A percentile compares a stretch with the other conserved stretches of the same genome.
These are phyloP conservation scores for Millerozyma miso DNA, from an alignment of 805 yeast genomes.

Conservation along the genomic window DNA sequence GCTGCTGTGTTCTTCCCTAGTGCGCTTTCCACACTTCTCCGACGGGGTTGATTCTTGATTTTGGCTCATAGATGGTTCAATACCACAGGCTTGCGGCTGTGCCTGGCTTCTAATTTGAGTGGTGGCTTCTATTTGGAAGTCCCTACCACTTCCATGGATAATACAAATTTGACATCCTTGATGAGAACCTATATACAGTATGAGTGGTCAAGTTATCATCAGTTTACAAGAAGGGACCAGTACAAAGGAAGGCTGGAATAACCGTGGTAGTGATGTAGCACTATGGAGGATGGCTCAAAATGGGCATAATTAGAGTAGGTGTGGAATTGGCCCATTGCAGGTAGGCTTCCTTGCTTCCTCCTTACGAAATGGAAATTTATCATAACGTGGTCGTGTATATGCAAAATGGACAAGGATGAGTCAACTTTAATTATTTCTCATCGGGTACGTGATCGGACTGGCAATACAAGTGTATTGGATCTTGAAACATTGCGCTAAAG, in stretches of 20 bases:
- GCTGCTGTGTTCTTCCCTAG: conserved; percentile 8
- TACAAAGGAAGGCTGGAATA: too few relatives aligned
- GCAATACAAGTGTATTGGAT: not conserved
- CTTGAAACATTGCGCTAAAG: not conserved
- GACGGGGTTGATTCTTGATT: not conserved
- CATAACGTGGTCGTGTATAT: too few relatives aligned
- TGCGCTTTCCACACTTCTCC: not conserved
- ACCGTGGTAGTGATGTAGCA: too few relatives aligned
- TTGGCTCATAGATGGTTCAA: conserved; percentile 3
- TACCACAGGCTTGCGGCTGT: not conserved
- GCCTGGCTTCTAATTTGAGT: not conserved
- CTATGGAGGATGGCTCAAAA: too few relatives aligned
- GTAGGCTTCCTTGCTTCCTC: too few relatives aligned
- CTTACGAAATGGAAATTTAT: too few relatives aligned
- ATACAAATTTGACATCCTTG: not conserved
- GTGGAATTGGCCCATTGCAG: too few relatives aligned
- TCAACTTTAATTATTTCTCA: not conserved
- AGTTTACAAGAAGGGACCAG: too few relatives aligned
- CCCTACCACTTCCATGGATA: not conserved
- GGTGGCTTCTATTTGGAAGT: not conserved
- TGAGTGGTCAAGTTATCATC: too few relatives aligned
- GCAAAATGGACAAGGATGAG: conserved; percentile 2
- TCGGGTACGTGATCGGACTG: not conserved
- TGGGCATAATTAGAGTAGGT: too few relatives aligned
- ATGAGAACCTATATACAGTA: not conserved